Base-by-base conservation (phyloP, 1,284 basidiomycete genomes). In the Sanghuangporus baumii region DNA sequence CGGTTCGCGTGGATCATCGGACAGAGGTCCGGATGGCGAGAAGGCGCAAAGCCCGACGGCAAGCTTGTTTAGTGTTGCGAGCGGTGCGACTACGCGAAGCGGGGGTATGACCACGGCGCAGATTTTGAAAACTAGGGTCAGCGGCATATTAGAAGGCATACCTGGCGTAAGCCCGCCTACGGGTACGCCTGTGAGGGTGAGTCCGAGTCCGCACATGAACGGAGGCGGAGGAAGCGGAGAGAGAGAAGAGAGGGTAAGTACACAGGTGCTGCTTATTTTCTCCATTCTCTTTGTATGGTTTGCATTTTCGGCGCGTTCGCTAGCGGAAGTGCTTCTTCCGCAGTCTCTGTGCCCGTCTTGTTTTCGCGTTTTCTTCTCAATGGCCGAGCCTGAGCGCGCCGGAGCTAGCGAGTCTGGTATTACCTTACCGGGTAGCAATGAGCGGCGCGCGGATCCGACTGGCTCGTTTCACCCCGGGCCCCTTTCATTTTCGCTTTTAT, bases 41-140 rank as follows among this genome's bases (percentile, higher is more conserved):
- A 54, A 23, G 51, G 18, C 26, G 51, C 59, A 41, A 9, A 64
- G 62, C 40, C 62, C 62, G 41, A 64, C 62, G 26, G 58, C 43
- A 26, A 64, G 62, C 34, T 18, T 60, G 40, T 64, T 57, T 36
- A 60, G 58, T 38, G 43, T 60, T n/a, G 57, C 56, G 37, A 58
- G 47, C 26, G 47, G 26, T 5, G 36, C 23, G 58, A 60, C 58
- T 8, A 52, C 48, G 34, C 58, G 58, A n/a, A 60, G 58, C 51
- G 20, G 43, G 7, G 59, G 59, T 26, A 56, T 60, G 59, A 64
- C 59, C 37, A 46, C 62, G 9, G 62, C 62, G 31, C 51, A 64
- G 34, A 57, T 51, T 31, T 41, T 64, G 46, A 34, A 55, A 12
- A 46, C 40, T 18, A 58, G 62, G 8, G 58, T 64, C 34, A 60